These are phyloP conservation scores for Phytophthora chlamydospora DNA, from an alignment of 352 stramenopile species.

Conservation along the genomic window DNA sequence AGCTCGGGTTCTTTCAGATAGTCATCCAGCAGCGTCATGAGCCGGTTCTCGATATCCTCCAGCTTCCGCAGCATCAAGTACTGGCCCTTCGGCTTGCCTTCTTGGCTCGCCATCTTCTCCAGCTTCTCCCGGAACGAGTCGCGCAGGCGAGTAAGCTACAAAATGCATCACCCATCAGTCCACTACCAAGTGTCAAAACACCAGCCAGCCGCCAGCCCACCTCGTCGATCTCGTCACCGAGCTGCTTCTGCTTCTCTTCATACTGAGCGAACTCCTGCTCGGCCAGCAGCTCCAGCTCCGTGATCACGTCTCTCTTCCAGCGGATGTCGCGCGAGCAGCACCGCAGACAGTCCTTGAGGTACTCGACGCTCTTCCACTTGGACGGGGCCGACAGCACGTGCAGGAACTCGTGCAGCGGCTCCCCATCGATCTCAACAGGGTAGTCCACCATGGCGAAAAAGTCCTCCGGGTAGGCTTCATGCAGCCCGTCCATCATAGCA, in stretches of 20 bases:
- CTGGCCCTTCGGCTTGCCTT: conserved; percentile 32
- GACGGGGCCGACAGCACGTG: conserved; percentile 59
- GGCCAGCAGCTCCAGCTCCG: conserved; percentile 75
- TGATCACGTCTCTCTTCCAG: conserved; percentile 78
- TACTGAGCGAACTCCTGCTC: conserved; percentile 63
- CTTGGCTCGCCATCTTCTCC: conserved; percentile 30
- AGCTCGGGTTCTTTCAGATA: conserved; percentile 69
- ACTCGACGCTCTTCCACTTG: conserved; percentile 83
- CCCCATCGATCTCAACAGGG: conserved; percentile 61
- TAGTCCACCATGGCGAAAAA: conserved; percentile 81
- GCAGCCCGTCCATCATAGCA: conserved; percentile 53
- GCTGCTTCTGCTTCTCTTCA: conserved; percentile 46
- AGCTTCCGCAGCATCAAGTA: conserved; percentile 79
- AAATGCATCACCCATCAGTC: neutral
- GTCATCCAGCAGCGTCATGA: conserved; percentile 60
- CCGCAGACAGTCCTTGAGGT: conserved; percentile 78
- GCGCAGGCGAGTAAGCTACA: conserved; percentile 60
- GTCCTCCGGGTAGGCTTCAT: conserved; percentile 57
- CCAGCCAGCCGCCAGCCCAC: conserved; percentile 22
- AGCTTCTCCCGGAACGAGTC: conserved; percentile 78
- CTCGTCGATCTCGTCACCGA: conserved; percentile 84
- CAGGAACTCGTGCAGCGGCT: conserved; percentile 71
- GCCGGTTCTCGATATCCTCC: conserved; percentile 79
- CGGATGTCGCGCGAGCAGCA: conserved; percentile 78
- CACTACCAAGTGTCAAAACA: neutral